These are phyloP conservation scores for Neltuma alba DNA, from an alignment of 306 rosid genomes.

Conservation along the genomic window DNA sequence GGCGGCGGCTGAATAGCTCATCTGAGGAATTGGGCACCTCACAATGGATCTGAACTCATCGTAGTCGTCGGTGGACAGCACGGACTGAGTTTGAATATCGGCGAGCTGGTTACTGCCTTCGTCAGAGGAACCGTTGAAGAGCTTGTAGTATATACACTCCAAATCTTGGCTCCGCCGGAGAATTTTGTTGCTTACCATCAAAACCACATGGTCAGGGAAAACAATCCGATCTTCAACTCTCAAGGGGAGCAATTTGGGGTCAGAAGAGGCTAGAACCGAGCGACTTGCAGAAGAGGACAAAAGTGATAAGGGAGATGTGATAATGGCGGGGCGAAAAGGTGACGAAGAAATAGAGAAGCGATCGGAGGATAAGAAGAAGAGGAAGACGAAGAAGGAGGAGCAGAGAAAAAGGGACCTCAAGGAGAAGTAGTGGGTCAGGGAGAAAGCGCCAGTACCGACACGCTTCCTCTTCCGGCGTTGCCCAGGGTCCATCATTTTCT, in stretches of 20 bases:
- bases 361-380: conserved; percentile 44
- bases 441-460: conserved; percentile 32
- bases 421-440: conserved; percentile 11
- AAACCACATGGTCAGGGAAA: too few relatives aligned
- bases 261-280: conserved; percentile 47
- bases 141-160: conserved; percentile 53
- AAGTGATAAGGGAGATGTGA: conserved; percentile 46
- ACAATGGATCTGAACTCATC: conserved; percentile 57
- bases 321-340: conserved; percentile 53
- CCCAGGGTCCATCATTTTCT: conserved; percentile 53
- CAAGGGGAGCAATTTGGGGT: too few relatives aligned
- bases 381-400: conserved; percentile 46
- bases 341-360: conserved; percentile 44
- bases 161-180: conserved; percentile 25
- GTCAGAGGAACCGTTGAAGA: conserved; percentile 29
- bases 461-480: conserved; percentile 64
- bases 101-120: neutral
- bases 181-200: neutral
- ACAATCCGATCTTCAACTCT: too few relatives aligned
- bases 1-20: conserved; percentile 15
- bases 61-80: conserved; percentile 47
- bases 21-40: conserved; percentile 60
- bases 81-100: conserved; percentile 34
- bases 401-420: conserved; percentile 49
- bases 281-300: conserved; percentile 46